Base-by-base conservation (phyloP, 495 filamentous ascomycete genomes). In the Tuber aestivum region DNA sequence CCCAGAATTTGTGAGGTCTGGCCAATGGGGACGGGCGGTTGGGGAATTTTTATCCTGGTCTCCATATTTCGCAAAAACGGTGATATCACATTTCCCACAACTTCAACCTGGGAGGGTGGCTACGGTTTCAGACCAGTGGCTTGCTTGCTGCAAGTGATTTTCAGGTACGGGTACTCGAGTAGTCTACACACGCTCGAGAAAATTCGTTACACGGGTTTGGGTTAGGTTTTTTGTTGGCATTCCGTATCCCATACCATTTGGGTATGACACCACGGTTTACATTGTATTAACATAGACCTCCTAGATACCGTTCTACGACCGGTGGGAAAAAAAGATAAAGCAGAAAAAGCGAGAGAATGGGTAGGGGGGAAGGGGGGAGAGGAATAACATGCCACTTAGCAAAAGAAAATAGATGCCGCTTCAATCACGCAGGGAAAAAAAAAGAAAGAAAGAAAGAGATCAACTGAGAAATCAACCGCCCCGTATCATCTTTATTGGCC, bases 401-500 rank as follows among this genome's bases (percentile, higher is more conserved):
- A 65, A 35, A 65, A 18, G 56, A 18, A 65, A 65, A 65, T 16
- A 65, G 32, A 35, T 27, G 56, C 56, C 56, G 14, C 27, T 45
- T 23, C 12, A 65, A 45, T 75, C 69, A 23, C 41, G 35, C 35
- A 72, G 14, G 40, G 8, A 76, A 70, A 72, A 35, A 18, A 72
- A 45, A 72, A 56, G 21, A 35, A 75, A 70, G 23, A n/a, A 42
- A 10, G 9, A n/a, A 70, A 20, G 61, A 73, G 40, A 45, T 35
- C 35, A 70, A 8, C 70, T 37, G 27, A 71, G 40, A 45, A 69
- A 56, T 32, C 20, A 65, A 65, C 27, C 41, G 23, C 72, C 76
- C 35, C 78, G 61, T 68, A 82, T 77, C 79, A 78, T 81, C 73
- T 74, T 71, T 32, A 21, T 69, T 27, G 80, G 80, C 83, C 83